Evolutionary conservation across 2,329 filamentous ascomycete genomes (phyloP), one percentile per base, ranked within the genome.

Genomic region (Claviceps sp.): DNA sequence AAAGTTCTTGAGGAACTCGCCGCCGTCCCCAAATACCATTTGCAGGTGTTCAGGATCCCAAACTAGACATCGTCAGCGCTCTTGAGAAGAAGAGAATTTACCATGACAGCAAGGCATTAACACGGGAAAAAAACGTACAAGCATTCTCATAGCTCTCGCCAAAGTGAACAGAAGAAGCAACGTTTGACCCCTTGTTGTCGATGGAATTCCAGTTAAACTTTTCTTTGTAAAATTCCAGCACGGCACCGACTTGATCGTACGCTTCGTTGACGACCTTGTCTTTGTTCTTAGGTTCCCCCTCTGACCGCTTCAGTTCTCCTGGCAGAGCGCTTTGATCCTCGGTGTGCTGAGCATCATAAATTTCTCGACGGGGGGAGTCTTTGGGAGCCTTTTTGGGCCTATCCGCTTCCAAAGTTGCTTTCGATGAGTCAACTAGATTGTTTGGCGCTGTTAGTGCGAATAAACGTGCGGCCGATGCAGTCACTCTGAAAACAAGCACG

Each of bases 21-120:
- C 70, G 6, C 77, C 76, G 50, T 79, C 76, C 3, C 77, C 77
- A 56, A 76, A 80, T 4, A 78, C 74, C 71, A 79, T 77, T 58
- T 78, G 74, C 38, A 66, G 60, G 47, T 63, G 65, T 54, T 69
- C 63, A 2, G 72, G 67, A 52, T 77, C 71, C 75, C 76, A 79
- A 59, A 75, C 70, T 72, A 43, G 22, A 16, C 34, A 7, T 14
- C 9, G 2, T 34, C 26, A 24, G 11, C 20, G 18, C 5, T 20
- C 11, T 16, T 22, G 1, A 37, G 13, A 44, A 26, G 42, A 14
- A 22, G 8, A 22, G 6, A 9, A 4, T 20, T 9, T 24, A 26
- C 2, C 22, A 26, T 44, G 13, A 14, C 7, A 16, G 30, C 8
- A 36, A 5, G 5, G 13, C 20, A 37, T 13, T 7, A 4, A n/a